A percentile compares a stretch with the other conserved stretches of the same genome.
phyloP scores from a whole-genome alignment of 1,139 yeast genomes.

The Hanseniaspora sp. region DNA sequence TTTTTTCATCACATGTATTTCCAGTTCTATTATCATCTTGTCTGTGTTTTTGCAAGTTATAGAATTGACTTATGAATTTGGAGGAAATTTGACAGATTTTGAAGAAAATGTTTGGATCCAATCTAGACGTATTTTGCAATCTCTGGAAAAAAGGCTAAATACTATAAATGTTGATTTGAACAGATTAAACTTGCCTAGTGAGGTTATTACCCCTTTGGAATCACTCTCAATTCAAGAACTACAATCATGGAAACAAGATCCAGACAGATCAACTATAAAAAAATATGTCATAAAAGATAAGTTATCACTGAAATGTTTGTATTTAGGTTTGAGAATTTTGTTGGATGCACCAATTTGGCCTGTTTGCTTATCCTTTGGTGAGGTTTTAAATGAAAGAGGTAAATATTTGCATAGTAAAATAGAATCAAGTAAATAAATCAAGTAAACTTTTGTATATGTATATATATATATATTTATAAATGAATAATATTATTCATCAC shows the following conservation, averaged over 20 bases:
- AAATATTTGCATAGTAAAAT: conserved; percentile 2
- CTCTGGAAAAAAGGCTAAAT: conserved; percentile 45
- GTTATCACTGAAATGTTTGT: conserved; percentile 46
- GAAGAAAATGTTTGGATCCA: conserved; percentile 34
- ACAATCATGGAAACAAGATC: not conserved
- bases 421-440: not conserved
- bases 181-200: conserved; percentile 6
- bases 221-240: conserved; percentile 1
- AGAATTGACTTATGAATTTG: conserved; percentile 35
- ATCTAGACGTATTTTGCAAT: conserved; percentile 36
- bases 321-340: conserved; percentile 57
- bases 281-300: conserved; percentile 36
- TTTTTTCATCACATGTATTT: conserved; percentile 57
- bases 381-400: conserved; percentile 14
- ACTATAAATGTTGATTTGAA: conserved; percentile 36
- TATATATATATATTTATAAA: not conserved
- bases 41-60: conserved; percentile 49
- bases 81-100: conserved; percentile 16
- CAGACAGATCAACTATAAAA: conserved; percentile 32
- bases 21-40: conserved; percentile 47
- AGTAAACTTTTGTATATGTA: not conserved
- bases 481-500: too few species aligned
- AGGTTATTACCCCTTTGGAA: not conserved
- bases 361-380: conserved; percentile 52
- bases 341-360: conserved; percentile 85